Percentiles rank a stretch among this genome's conserved stretches.
Conservation (phyloP, 176 grass and related monocot species). For the Eremochloa ophiuroides region DNA sequence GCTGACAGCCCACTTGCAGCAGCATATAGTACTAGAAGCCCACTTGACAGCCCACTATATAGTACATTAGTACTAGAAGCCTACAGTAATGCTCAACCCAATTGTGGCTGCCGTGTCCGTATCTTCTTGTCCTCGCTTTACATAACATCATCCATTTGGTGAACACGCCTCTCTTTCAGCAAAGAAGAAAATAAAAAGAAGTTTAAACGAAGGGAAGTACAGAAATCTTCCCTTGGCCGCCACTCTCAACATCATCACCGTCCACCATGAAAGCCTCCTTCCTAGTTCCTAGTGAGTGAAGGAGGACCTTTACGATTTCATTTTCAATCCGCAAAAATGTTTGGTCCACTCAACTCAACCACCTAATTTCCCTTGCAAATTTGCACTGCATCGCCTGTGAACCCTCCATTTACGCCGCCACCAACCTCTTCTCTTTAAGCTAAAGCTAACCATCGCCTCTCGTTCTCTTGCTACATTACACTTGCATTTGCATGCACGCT, state of each 20-base stretch:
- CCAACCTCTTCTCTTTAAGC: neutral
- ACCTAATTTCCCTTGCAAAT: constrained; percentile 9
- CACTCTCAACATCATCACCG: too few species aligned
- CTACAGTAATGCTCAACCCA: too few species aligned
- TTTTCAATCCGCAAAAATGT: neutral
- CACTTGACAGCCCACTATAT: too few species aligned
- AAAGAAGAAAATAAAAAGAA: neutral
- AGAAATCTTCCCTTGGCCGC: constrained; percentile 1
- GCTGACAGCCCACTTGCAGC: neutral
- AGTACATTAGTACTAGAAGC: too few species aligned
- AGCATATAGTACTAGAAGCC: too few species aligned
- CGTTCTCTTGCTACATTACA: neutral
- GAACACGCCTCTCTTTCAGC: neutral
- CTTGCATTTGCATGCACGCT: neutral
- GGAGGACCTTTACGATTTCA: too few species aligned
- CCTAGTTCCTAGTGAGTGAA: too few species aligned
- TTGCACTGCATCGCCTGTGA: neutral
- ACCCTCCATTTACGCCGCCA: neutral
- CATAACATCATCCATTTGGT: neutral
- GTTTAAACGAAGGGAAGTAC: neutral
- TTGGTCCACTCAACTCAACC: constrained; percentile 33
- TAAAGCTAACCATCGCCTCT: neutral
- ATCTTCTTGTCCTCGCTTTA: neutral
- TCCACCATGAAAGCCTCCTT: too few species aligned
- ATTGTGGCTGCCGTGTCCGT: neutral